Base-by-base conservation (phyloP, 805 yeast genomes). In the Grigorovia transvaalensis region DNA sequence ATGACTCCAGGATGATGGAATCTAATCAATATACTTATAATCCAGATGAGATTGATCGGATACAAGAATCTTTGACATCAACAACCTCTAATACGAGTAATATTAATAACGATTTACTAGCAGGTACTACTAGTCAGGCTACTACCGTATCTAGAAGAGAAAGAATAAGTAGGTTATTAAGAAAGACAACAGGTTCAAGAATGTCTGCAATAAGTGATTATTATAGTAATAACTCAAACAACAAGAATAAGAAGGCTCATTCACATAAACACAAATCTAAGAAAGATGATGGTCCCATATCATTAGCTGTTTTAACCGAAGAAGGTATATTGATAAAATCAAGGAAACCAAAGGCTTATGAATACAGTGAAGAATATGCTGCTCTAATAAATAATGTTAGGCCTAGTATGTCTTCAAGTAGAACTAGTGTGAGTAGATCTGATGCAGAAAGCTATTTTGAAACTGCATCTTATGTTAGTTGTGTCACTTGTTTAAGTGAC, bases 401-500 rank as follows among this genome's bases (percentile, higher is more conserved):
- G 12, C 51, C 45, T 12, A 50, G 61, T 49, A 49, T 53, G 33
- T 48, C 55, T 13, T 55, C 53, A 35, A 57, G 56, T 44, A 47
- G 52, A n/a, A 51, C 57, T 1, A 54, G 59, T 48, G 47, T 56
- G 17, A 50, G 51, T 9, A 50, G 47, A 40, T 53, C 52, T 38
- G 44, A 44, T 38, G 40, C 49, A 11, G 43, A 49, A 13, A 27
- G 53, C 43, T 49, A 55, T 20, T 55, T 63, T 20, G 71, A 68
- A 41, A 63, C 70, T 8, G 59, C 68, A 0, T 68, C 71, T 6
- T 51, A 64, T 12, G 59, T 67, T 42, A 67, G 71, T 44, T 67
- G 71, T 50, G 68, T 67, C n/a, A 67, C 71, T 4, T 68, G 71
- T 45, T 47, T 68, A 45, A 64, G 68, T 54, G 64, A 62, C 47